A percentile compares a stretch with the other conserved stretches of the same genome.
Evolutionary conservation across 1,284 basidiomycete genomes (phyloP).

Genomic region (Melampsora larici-populina): DNA sequence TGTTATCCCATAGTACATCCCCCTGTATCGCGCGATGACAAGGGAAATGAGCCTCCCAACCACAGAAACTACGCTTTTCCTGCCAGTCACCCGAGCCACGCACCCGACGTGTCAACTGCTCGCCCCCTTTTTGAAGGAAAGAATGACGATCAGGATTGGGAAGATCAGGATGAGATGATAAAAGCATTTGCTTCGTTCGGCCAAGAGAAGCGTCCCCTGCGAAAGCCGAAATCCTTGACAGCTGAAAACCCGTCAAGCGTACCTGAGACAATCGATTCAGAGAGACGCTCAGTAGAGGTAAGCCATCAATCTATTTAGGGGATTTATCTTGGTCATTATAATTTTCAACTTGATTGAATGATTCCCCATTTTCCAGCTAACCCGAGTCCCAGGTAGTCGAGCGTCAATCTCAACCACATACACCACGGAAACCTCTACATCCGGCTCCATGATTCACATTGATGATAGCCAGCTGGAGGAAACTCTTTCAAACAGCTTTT

Average conservation of each 20-base stretch:
- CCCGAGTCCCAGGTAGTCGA: neutral
- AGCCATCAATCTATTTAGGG: no score
- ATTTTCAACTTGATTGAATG: neutral
- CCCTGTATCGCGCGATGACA: neutral
- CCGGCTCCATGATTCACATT: neutral
- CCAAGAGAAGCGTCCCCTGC: neutral
- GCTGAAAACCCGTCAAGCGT: neutral
- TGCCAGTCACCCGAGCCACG: neutral
- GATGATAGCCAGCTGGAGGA: neutral
- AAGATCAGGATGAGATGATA: neutral
- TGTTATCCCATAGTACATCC: neutral
- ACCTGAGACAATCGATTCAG: no score
- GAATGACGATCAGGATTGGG: neutral
- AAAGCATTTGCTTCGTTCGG: constrained; percentile 18
- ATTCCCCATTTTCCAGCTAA: neutral
- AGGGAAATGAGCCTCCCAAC: neutral
- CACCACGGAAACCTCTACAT: neutral
- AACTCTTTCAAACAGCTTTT: neutral
- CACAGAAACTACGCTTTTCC: neutral
- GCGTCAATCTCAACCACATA: neutral
- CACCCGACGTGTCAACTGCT: neutral
- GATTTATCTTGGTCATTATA: neutral
- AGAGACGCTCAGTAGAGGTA: neutral
- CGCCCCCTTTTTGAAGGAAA: neutral
- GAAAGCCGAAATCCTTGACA: neutral